These are phyloP conservation scores for Trametes villosa DNA, from an alignment of 768 basidiomycete genomes.

Conservation along the genomic window DNA sequence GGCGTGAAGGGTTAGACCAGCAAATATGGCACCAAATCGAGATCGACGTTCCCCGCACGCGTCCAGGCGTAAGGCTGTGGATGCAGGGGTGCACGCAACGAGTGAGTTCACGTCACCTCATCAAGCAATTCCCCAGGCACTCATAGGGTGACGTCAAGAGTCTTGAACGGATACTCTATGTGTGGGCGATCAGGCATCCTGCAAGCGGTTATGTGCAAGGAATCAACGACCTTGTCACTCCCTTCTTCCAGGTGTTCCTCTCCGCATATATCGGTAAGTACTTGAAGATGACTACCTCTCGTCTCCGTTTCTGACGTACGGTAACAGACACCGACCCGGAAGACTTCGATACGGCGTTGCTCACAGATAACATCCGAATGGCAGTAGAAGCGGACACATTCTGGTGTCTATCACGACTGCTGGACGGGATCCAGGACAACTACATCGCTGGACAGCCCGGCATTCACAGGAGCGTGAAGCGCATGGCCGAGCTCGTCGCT, in stretches of 20 bases:
- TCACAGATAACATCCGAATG: slow-evolving; percentile 70
- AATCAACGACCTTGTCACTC: slow-evolving; percentile 97
- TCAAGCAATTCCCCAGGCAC: slow-evolving; percentile 9
- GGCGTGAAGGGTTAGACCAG: slow-evolving; percentile 85
- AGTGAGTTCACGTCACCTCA: slow-evolving; percentile 48
- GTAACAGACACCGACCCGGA: slow-evolving; percentile 86
- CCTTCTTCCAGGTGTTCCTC: slow-evolving; percentile 97
- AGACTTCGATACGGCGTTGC: slow-evolving; percentile 75
- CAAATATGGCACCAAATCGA: slow-evolving; percentile 99
- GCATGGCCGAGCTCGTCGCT: slow-evolving; percentile 93
- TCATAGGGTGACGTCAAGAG: slow-evolving; percentile 52
- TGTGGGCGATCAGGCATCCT: slow-evolving; percentile 99
- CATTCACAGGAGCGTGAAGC: slow-evolving; percentile 88
- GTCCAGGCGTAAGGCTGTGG: slow-evolving; percentile 92
- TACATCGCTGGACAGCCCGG: slow-evolving; percentile 97
- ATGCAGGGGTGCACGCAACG: slow-evolving; percentile 88
- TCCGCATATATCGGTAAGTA: slow-evolving; percentile 86
- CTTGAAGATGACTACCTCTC: slow-evolving; percentile 13
- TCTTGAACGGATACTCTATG: slow-evolving; percentile 93
- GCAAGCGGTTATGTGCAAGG: slow-evolving; percentile 99
- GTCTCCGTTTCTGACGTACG: not conserved
- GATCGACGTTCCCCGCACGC: slow-evolving; percentile 95
- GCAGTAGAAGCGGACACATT: slow-evolving; percentile 98
- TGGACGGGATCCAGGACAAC: slow-evolving; percentile 98
- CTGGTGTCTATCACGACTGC: slow-evolving; percentile 94